Evolutionary conservation across 169 alveolate genomes (phyloP).

Genomic region (Plasmodium relictum): DNA sequence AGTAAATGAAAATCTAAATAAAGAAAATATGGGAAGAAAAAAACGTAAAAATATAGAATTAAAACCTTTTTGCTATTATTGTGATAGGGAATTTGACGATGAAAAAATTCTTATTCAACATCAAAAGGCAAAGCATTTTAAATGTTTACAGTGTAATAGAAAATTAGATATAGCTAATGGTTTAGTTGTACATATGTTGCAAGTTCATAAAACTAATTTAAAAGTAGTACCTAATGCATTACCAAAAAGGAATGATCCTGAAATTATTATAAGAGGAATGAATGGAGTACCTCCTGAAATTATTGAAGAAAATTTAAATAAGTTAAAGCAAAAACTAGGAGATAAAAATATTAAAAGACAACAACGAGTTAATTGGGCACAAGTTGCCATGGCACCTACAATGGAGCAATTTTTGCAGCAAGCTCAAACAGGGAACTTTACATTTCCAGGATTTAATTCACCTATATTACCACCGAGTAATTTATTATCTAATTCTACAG

Average conservation of each 20-base stretch:
- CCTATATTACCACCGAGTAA: constrained; percentile 48
- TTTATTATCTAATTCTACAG: constrained; percentile 26
- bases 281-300: constrained; percentile 96
- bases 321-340: constrained; percentile 82
- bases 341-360: constrained; percentile 84
- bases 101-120: constrained; percentile 97
- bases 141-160: constrained; percentile 95
- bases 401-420: constrained; percentile 83
- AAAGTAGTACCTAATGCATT: constrained; percentile 96
- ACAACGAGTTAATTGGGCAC: constrained; percentile 90
- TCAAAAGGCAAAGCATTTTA: constrained; percentile 98
- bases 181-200: constrained; percentile 91
- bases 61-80: constrained; percentile 98
- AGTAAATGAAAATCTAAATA: background rate
- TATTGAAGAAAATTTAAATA: constrained; percentile 88
- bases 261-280: constrained; percentile 97
- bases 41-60: constrained; percentile 92
- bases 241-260: constrained; percentile 96
- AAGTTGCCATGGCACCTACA: constrained; percentile 86
- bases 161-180: constrained; percentile 97
- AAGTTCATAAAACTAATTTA: constrained; percentile 94
- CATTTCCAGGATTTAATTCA: constrained; percentile 73
- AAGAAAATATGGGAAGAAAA: constrained; percentile 93
- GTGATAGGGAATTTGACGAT: constrained; percentile 97
- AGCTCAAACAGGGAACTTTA: constrained; percentile 76